Base-by-base conservation (phyloP, 352 stramenopile genomes). In the Pythium volutum region DNA sequence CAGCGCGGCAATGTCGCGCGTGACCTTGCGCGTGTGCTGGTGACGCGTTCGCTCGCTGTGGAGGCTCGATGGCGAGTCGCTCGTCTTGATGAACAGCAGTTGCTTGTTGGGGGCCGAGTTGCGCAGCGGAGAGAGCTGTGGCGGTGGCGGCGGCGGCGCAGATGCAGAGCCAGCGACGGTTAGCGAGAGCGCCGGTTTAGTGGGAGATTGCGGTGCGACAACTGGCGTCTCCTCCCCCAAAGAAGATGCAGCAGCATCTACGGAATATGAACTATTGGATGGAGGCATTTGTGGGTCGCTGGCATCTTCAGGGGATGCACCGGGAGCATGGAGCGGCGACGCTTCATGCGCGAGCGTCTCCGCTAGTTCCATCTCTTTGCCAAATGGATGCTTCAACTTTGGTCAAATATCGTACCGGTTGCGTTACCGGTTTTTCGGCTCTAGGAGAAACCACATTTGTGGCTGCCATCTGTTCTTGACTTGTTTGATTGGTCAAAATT, bases 1-100 rank as follows among this genome's bases (percentile, higher is more conserved):
- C 23, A 96, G 67, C 25, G 88, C 88, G 18, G 84, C 84, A 42
- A 95, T 95, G 70, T 95, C 86, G 45, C 86, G 82, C 63, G 84
- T 93, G 26, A 90, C 81, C 29, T 90, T 91, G 52, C 83, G 81
- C 51, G 79, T 81, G 65, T 88, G 76, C 50, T 72, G 54, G 54
- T 81, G 76, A 20, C 78, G 66, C 50, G 66, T 69, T 27, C 81
- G 76, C 46, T 88, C 74, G 62, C 76, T 87, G 38, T 75, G 75
- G 22, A 72, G 46, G 59, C 80, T 87, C 31, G 77, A 74, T 12
- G 73, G 72, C 58, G 74, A 76, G 62, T 83, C 71, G 56, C 55
- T 76, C 50, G 68, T 74, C 64, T 77, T 79, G 70, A 79, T 63
- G 31, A 78, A 63, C 36, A 79, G 58, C 14, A 65, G 43, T 14